Conservation (phyloP, 2,329 filamentous ascomycete genomes). For the Fusarium graminum region DNA sequence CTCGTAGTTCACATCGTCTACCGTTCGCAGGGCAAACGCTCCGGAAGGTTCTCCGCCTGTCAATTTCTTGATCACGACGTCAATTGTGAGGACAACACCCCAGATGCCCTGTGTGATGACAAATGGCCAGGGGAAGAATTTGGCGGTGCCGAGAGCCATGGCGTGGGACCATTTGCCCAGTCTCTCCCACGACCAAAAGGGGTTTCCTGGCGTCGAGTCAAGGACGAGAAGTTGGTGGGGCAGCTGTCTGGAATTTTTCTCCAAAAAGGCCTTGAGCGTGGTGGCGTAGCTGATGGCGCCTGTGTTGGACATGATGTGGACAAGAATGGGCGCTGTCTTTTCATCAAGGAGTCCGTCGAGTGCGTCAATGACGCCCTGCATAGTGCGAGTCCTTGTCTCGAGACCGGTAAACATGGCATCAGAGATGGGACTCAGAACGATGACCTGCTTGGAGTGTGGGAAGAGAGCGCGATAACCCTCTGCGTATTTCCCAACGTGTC, state of each 20-base stretch:
- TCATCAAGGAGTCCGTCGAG: slow-evolving; percentile 33
- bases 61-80: slow-evolving; percentile 53
- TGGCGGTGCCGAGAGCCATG: slow-evolving; percentile 64
- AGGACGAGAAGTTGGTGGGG: slow-evolving; percentile 63
- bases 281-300: slow-evolving; percentile 67
- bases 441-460: slow-evolving; percentile 63
- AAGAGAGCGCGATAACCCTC: slow-evolving; percentile 65
- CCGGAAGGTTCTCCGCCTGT: slow-evolving; percentile 58
- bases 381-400: slow-evolving; percentile 58
- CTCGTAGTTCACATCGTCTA: slow-evolving; percentile 56
- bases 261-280: slow-evolving; percentile 61
- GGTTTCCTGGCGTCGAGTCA: slow-evolving; percentile 67
- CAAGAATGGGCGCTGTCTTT: slow-evolving; percentile 55
- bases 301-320: slow-evolving; percentile 71
- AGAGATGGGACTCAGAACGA: slow-evolving; percentile 64
- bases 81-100: slow-evolving; percentile 57
- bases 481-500: slow-evolving; percentile 68
- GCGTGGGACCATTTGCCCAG: slow-evolving; percentile 65
- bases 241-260: slow-evolving; percentile 55
- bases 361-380: slow-evolving; percentile 60
- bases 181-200: slow-evolving; percentile 57
- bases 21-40: slow-evolving; percentile 54
- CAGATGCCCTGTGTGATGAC: slow-evolving; percentile 62
- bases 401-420: slow-evolving; percentile 61
- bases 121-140: slow-evolving; percentile 64